phyloP scores from a whole-genome alignment of 2,329 filamentous ascomycete genomes.

The Fusarium sp. region DNA sequence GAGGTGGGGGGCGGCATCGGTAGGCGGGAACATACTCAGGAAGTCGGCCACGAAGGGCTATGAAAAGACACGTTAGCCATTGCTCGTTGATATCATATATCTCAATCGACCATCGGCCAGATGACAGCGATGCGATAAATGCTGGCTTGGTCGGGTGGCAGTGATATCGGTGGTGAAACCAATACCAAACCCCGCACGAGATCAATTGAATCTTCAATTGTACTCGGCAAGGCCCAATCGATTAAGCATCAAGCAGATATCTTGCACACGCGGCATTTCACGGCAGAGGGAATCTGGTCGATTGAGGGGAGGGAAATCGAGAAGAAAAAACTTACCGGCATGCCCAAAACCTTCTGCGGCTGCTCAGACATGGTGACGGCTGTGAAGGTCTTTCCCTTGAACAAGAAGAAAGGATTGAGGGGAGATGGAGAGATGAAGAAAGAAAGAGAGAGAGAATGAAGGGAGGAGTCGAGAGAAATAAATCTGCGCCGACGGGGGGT shows the following conservation, averaged over 20 bases:
- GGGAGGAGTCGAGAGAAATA: conserved; percentile 55
- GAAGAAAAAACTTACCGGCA: conserved; percentile 66
- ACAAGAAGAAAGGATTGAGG: conserved; percentile 66
- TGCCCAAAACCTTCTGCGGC: conserved; percentile 71
- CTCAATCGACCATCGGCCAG: background rate
- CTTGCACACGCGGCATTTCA: conserved; percentile 47
- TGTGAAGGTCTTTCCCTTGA: conserved; percentile 55
- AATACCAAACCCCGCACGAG: background rate
- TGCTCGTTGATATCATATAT: background rate
- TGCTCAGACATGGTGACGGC: conserved; percentile 66
- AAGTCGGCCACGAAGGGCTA: conserved; percentile 98
- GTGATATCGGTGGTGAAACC: background rate
- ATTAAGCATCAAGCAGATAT: conserved; percentile 8
- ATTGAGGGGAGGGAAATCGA: conserved; percentile 9
- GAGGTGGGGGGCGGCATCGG: conserved; percentile 27
- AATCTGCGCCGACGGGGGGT: conserved; percentile 57
- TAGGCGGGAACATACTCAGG: conserved; percentile 81
- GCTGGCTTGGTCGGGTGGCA: background rate
- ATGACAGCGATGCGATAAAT: conserved; percentile 10
- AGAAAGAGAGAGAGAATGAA: conserved; percentile 55
- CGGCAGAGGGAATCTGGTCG: conserved; percentile 20
- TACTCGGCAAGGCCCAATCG: conserved; percentile 5
- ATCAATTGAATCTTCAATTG: conserved; percentile 29
- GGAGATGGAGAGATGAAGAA: conserved; percentile 66
- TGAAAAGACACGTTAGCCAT: conserved; percentile 40